phyloP scores from a whole-genome alignment of 2,329 filamentous ascomycete genomes.

The Fusarium luffae region DNA sequence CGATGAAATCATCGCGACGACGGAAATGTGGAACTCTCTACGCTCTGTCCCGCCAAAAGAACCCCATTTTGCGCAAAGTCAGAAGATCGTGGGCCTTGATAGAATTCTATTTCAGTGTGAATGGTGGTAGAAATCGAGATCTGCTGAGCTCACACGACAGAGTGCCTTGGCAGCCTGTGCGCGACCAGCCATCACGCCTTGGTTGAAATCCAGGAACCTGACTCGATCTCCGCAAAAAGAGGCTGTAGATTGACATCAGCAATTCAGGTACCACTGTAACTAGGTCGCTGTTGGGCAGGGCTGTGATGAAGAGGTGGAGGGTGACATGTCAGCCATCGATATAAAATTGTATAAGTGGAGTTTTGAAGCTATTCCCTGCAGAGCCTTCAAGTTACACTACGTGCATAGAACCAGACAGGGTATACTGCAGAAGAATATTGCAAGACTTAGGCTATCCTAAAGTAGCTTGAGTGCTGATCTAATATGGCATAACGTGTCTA shows the following conservation, averaged over 20 bases:
- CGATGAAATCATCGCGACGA: constrained; percentile 43
- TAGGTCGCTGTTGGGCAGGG: too few species aligned
- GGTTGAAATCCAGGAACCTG: neutral
- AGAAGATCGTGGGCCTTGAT: constrained; percentile 5
- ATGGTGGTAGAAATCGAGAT: constrained; percentile 23
- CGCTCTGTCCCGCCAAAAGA: constrained; percentile 2
- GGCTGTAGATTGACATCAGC: neutral
- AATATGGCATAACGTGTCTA: too few species aligned
- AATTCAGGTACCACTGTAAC: neutral
- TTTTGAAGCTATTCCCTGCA: neutral
- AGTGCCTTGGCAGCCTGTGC: constrained; percentile 11
- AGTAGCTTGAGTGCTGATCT: neutral
- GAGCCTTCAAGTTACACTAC: neutral
- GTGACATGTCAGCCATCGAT: neutral
- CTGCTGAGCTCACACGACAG: neutral
- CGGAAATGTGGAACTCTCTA: constrained; percentile 33
- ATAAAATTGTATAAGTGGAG: neutral
- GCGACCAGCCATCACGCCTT: neutral
- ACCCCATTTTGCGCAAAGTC: neutral
- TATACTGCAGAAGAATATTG: neutral
- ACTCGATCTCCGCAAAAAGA: neutral
- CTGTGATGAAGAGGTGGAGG: neutral
- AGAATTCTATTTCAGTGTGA: neutral
- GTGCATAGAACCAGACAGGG: neutral
- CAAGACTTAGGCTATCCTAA: neutral